Base-by-base conservation (phyloP, 345 rosid genomes). In the Brassica cretica region DNA sequence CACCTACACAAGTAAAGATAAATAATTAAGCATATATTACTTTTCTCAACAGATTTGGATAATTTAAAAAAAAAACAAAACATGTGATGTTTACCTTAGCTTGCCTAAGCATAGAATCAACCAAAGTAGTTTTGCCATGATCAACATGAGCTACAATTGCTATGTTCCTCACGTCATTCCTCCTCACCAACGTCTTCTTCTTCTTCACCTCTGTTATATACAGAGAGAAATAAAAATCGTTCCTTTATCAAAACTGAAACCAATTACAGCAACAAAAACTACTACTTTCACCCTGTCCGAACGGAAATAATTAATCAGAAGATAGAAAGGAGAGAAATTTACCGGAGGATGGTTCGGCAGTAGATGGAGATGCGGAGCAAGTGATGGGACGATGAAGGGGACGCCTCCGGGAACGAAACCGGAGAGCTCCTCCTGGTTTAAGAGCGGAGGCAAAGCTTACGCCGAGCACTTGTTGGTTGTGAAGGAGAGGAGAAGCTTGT, bases 61-160 rank as follows among this genome's bases (percentile, higher is more conserved):
- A 15, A 35, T 35, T 35, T 6, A 7, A 6, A 35, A 39, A 68
- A 8, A 35, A 5, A 25, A 10, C 18, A 15, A 18, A 30, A 46
- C 3, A 24, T 64, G 60, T 7, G 19, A 68, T 7, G 2, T 51
- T 74, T 82, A 91, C 98, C 97, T 94, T 92, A 18, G 98, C 86
- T 84, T 94, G 98, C 85, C 76, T 88, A 68, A 94, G 86, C 98
- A 94, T 92, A 19, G 98, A 85, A 81, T 94, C 98, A 55, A 94
- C 97, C 87, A 94, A 79, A 79, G 98, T 94, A 2, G 98, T 94
- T 86, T 94, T 94, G 3, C 98, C 98, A 73, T 94, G 98, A 83
- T 94, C 98, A 39, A 94, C 98, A 75, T 92, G 98, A 41, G 98
- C 98, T 61, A 94, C 96, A 33, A 94, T 94, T 30, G 98, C 98